phyloP scores from a whole-genome alignment of 345 rosid genomes.

The Populus pruinosa region DNA sequence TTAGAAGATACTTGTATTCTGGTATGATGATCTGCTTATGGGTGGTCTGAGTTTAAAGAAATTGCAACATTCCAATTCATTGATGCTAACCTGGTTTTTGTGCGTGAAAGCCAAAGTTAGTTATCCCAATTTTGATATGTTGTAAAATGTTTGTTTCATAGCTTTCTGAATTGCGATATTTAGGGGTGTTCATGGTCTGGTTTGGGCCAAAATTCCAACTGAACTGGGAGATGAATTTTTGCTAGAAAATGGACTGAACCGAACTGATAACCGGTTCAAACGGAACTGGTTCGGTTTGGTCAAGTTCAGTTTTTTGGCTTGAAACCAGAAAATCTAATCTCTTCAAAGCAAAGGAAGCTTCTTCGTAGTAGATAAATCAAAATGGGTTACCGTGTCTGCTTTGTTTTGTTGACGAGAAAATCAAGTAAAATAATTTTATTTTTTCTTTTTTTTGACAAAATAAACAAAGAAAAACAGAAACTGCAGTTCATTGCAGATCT shows the following conservation, averaged over 20 bases:
- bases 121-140: neutral
- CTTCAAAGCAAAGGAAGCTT: neutral
- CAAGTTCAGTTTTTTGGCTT: too few species aligned
- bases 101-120: neutral
- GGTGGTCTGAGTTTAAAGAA: neutral
- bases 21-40: neutral
- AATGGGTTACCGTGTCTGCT: neutral
- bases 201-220: too few species aligned
- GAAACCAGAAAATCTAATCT: neutral
- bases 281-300: too few species aligned
- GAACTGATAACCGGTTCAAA: too few species aligned
- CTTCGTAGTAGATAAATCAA: neutral
- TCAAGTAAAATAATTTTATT: neutral
- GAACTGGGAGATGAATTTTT: too few species aligned
- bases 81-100: neutral
- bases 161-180: neutral
- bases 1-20: neutral
- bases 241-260: too few species aligned
- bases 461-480: neutral
- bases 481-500: neutral
- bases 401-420: conserved; percentile 11
- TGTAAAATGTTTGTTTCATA: conserved; percentile 1
- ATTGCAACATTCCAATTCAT: neutral
- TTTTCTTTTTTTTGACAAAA: neutral
- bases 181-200: neutral